Evolutionary conservation across 2,329 filamentous ascomycete genomes (phyloP).

Genomic region (Cadophora malorum): DNA sequence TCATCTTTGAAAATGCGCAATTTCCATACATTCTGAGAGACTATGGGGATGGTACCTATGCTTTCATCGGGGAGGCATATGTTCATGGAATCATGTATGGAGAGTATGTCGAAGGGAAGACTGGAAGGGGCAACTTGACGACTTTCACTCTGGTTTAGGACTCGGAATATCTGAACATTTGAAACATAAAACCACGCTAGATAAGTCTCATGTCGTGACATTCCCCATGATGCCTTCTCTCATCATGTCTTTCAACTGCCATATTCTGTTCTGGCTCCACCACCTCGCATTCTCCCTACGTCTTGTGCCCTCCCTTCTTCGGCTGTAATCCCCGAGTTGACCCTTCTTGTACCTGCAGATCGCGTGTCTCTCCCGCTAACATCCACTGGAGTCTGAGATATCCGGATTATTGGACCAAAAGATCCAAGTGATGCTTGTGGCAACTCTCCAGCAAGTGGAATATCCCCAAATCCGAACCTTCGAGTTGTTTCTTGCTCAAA

Average conservation of each 20-base stretch:
- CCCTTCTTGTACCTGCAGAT: neutral
- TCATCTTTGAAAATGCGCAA: conserved; percentile 17
- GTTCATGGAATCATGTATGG: conserved; percentile 30
- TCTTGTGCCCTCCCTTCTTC: neutral
- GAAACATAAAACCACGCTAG: too few relatives aligned
- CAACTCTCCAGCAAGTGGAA: too few relatives aligned
- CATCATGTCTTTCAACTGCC: neutral
- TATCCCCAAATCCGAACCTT: too few relatives aligned
- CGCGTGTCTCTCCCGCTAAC: neutral
- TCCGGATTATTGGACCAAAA: too few relatives aligned
- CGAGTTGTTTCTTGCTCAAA: too few relatives aligned
- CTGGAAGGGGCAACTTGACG: neutral
- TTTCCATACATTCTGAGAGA: conserved; percentile 23
- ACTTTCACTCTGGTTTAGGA: conserved; percentile 14
- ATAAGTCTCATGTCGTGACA: too few relatives aligned
- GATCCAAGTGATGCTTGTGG: too few relatives aligned
- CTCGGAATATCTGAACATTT: too few relatives aligned
- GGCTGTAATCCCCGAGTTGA: neutral
- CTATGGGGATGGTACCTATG: neutral
- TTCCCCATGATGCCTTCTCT: too few relatives aligned
- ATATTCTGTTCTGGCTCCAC: neutral
- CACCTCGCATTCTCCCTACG: neutral
- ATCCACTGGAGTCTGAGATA: too few relatives aligned
- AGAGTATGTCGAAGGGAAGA: conserved; percentile 6
- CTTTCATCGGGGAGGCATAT: conserved; percentile 25